A percentile compares a stretch with the other conserved stretches of the same genome.
These are phyloP conservation scores for Sporodiniella umbellata DNA, from an alignment of 371 early-diverging fungal species.

Conservation along the genomic window DNA sequence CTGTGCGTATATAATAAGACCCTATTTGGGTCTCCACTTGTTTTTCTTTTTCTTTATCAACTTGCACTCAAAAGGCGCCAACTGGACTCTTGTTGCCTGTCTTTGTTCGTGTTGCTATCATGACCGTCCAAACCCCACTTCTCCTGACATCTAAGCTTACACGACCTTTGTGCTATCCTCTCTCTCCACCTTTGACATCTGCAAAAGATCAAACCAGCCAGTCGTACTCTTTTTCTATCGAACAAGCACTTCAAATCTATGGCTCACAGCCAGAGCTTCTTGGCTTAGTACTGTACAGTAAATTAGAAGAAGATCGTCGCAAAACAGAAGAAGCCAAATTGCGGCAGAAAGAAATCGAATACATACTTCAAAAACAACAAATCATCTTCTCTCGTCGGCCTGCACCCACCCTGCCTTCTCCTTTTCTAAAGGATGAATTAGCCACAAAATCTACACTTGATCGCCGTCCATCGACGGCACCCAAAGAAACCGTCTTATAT, in stretches of 20 bases:
- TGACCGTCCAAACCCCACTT: neutral
- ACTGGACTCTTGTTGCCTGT: no score
- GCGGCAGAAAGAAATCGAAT: slow-evolving; percentile 46
- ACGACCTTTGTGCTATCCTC: slow-evolving; percentile 13
- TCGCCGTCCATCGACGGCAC: no score
- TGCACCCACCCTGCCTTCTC: no score
- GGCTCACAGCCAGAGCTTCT: slow-evolving; percentile 47
- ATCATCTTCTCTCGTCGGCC: no score
- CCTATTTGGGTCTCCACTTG: no score
- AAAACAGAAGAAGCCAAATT: slow-evolving; percentile 53
- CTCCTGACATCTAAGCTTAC: neutral
- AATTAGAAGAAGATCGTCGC: slow-evolving; percentile 55
- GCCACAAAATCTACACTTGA: no score
- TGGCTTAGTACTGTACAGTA: slow-evolving; percentile 47
- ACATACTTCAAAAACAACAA: slow-evolving; percentile 16
- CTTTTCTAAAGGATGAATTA: no score
- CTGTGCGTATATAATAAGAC: no score
- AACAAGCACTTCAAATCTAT: slow-evolving; percentile 41
- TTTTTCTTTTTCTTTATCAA: neutral
- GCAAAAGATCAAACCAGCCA: neutral
- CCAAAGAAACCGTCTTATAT: neutral
- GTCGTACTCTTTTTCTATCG: slow-evolving; percentile 13
- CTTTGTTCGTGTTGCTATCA: no score
- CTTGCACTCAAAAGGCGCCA: no score
- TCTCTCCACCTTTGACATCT: slow-evolving; percentile 1